Evolutionary conservation across 805 yeast species (phyloP).

Genomic region (Lipomyces starkeyi): DNA sequence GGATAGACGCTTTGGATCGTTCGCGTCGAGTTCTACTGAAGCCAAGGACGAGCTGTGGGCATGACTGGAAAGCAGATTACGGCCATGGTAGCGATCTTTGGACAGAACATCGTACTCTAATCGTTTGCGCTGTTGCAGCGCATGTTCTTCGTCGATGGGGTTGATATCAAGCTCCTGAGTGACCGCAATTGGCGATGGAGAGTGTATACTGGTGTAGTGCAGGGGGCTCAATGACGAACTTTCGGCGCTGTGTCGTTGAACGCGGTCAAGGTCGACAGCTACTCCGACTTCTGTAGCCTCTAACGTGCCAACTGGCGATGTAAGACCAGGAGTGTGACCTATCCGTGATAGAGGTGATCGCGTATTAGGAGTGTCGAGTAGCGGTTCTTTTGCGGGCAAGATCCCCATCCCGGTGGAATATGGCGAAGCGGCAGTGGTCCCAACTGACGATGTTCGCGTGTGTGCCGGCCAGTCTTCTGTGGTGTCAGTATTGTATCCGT

Average conservation of each 20-base stretch:
- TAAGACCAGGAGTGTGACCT: conserved; percentile 3
- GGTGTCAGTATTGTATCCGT: neutral
- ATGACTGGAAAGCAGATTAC: conserved; percentile 13
- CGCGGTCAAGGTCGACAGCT: conserved; percentile 25
- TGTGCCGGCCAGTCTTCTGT: neutral
- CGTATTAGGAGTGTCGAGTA: neutral
- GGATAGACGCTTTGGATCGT: conserved; percentile 28
- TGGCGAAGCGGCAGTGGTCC: neutral
- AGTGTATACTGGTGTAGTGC: neutral
- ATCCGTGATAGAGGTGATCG: neutral
- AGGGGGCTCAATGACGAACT: conserved; percentile 13
- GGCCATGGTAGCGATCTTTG: conserved; percentile 26
- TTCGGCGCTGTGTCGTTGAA: conserved; percentile 3
- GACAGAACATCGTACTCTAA: conserved; percentile 13
- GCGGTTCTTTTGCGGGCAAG: neutral
- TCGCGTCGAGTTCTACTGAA: conserved; percentile 15
- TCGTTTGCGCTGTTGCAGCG: conserved; percentile 15
- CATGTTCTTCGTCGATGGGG: conserved; percentile 23
- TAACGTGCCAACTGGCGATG: conserved; percentile 31
- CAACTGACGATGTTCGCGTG: neutral
- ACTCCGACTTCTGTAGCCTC: conserved; percentile 29
- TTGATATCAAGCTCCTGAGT: conserved; percentile 5
- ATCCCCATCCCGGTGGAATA: neutral
- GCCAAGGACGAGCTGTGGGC: conserved; percentile 10
- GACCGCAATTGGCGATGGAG: conserved; percentile 9